Evolutionary conservation across 305 asterid species (phyloP), one percentile per base, ranked within the genome.

Genomic region (Fraxinus platypoda): DNA sequence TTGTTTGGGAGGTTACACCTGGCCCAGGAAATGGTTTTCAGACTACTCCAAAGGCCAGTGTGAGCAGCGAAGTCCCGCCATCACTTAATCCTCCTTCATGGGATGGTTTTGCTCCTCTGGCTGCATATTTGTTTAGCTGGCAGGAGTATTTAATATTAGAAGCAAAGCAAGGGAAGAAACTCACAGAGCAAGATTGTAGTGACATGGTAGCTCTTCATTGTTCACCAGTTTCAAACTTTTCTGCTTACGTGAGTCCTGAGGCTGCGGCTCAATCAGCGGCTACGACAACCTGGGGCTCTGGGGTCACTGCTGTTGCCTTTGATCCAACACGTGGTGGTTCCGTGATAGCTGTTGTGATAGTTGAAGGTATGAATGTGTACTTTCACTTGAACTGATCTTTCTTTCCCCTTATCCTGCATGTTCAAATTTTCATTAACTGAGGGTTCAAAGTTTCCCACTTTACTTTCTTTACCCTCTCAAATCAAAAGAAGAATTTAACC

Each of bases 291-390:
- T 96, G 99, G 99, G 99, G 99, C 83, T 96, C 99, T 80, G 98
- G 99, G 83, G 99, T 96, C 86, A 94, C 99, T 81, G 99, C 99
- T 57, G 95, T 96, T 84, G 98, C 99, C 81, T 96, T 96, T 82
- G 99, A 96, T 91, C 99, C 99, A 30, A 94, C 98, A 4, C 94
- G 96, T 82, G 98, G 99, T 84, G 99, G 99, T 85, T 92, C 98
- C 26, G 97, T 94, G 83, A 93, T 96, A 84, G 92, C 98, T 82
- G 97, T 94, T 84, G 95, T 96, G 84, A 96, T 96, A 85, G 99
- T 96, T 73, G 99, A 96, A 92, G 99, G 99, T 96, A 78, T 64
- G 80, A 23, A 64, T 80, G 78, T 84, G 62, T 74, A 49, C 76
- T 57, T 79, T 35, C 23, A 76, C 71, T n/a, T 82, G 70, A 34